Evolutionary conservation across 2,329 filamentous ascomycete genomes (phyloP), one percentile per base, ranked within the genome.

Genomic region (Proliferodiscus dingleyae): DNA sequence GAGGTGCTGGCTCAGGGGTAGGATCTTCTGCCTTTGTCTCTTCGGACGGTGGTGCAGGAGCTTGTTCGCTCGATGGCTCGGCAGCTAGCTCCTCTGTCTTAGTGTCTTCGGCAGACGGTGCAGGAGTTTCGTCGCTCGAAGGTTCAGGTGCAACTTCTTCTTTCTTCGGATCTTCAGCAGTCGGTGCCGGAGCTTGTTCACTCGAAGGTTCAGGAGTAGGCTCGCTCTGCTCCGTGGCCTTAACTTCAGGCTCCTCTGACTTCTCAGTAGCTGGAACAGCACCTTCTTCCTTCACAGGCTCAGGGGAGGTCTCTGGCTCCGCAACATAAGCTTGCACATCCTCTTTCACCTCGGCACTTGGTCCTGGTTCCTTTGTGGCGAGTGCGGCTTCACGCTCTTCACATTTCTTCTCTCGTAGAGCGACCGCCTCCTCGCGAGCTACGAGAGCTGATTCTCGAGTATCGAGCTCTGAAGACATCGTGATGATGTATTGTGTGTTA

Each of bases 401-500:
- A 21, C 28, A 7, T 11, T 47, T 29, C 3, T 28, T 16, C 34
- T 47, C 45, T 23, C 45, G 26, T 10, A 26, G 7, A 5, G 36
- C 19, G 5, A 44, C 11, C 1, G 45, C 34, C 18, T 43, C 45
- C 18, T 47, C 45, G 18, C 45, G 45, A 30, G 41, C 41, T 21
- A 24, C 22, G 32, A 48, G 8, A 7, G 46, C 41, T 24, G 41
- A 36, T 41, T 48, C 46, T 16, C 46, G 41, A 7, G 46, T 41
- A 18, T 48, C 41, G 46, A 48, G 18, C 7, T 48, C 46, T 34
- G 32, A 10, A 18, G 46, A 44, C 46, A 48, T 48, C 13, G 9
- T 48, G 36, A 18, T 1, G 16, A 10, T 34, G 32, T 30, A 9
- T 34, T 9, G 10, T 34, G 9, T 34, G 7, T n/a, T 9, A 10